Conservation (phyloP, 805 yeast genomes). For the Isabelozyma pseudorhagii region DNA sequence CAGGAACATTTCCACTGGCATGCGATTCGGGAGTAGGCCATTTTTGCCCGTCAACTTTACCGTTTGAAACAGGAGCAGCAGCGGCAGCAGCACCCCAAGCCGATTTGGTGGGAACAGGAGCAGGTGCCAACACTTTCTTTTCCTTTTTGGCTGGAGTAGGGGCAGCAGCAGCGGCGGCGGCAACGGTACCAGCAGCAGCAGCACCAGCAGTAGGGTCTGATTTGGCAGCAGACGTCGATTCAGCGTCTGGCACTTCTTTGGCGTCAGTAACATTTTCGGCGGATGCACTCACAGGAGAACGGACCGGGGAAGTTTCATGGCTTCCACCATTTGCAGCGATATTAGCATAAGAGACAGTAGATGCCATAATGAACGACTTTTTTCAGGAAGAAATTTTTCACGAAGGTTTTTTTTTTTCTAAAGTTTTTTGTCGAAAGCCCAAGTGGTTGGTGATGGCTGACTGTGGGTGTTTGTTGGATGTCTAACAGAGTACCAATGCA, state of each 20-base stretch:
- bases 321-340: slow-evolving; percentile 35
- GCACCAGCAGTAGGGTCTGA: background rate
- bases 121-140: slow-evolving; percentile 40
- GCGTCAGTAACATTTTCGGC: slow-evolving; percentile 3
- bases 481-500: no score
- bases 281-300: slow-evolving; percentile 3
- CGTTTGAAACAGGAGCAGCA: slow-evolving; percentile 7
- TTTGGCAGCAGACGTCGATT: background rate
- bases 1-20: slow-evolving; percentile 9
- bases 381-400: no score
- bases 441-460: no score
- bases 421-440: no score
- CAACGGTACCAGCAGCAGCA: background rate
- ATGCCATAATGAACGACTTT: slow-evolving; percentile 11
- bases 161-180: slow-evolving; percentile 4
- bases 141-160: slow-evolving; percentile 12
- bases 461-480: no score
- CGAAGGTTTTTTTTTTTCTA: no score
- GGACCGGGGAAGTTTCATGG: slow-evolving; percentile 3
- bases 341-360: slow-evolving; percentile 38
- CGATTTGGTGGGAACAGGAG: slow-evolving; percentile 42
- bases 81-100: slow-evolving; percentile 36
- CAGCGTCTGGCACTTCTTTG: background rate
- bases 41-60: slow-evolving; percentile 36
- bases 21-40: slow-evolving; percentile 43